These are phyloP conservation scores for Pythium pectinolyticum DNA, from an alignment of 352 stramenopile genomes.

Conservation along the genomic window DNA sequence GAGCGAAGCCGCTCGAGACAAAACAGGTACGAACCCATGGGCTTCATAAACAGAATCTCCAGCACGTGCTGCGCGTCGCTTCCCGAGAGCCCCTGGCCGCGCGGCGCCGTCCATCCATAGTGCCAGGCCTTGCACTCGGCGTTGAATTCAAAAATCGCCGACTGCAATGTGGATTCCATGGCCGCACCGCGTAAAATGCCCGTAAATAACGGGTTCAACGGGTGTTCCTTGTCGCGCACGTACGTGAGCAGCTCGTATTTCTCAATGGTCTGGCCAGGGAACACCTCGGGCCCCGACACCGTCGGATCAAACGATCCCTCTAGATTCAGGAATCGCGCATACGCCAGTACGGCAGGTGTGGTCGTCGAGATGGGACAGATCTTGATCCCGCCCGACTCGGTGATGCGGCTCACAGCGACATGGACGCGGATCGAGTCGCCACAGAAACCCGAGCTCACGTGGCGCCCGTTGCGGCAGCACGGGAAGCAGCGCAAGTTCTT, in stretches of 20 bases:
- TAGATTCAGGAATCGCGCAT: slow-evolving; percentile 71
- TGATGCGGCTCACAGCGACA: slow-evolving; percentile 73
- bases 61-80: slow-evolving; percentile 78
- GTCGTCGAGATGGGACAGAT: slow-evolving; percentile 77
- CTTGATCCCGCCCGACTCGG: slow-evolving; percentile 75
- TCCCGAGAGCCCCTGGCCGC: slow-evolving; percentile 70
- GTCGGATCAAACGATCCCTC: slow-evolving; percentile 68
- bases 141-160: slow-evolving; percentile 89
- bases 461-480: slow-evolving; percentile 72
- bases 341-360: slow-evolving; percentile 60
- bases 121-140: slow-evolving; percentile 88
- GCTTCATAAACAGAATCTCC: slow-evolving; percentile 83
- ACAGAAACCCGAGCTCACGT: slow-evolving; percentile 86
- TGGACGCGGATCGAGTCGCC: slow-evolving; percentile 84
- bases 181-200: slow-evolving; percentile 72
- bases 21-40: slow-evolving; percentile 81
- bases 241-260: slow-evolving; percentile 60
- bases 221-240: slow-evolving; percentile 73
- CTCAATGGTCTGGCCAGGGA: slow-evolving; percentile 77
- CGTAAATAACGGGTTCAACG: slow-evolving; percentile 75
- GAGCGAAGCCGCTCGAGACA: slow-evolving; percentile 76
- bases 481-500: slow-evolving; percentile 90
- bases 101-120: slow-evolving; percentile 82
- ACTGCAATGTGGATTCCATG: slow-evolving; percentile 79
- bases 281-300: slow-evolving; percentile 70